A percentile compares a stretch with the other conserved stretches of the same genome.
Conservation (phyloP, 2,329 filamentous ascomycete genomes). For the Colletotrichum truncatum region DNA sequence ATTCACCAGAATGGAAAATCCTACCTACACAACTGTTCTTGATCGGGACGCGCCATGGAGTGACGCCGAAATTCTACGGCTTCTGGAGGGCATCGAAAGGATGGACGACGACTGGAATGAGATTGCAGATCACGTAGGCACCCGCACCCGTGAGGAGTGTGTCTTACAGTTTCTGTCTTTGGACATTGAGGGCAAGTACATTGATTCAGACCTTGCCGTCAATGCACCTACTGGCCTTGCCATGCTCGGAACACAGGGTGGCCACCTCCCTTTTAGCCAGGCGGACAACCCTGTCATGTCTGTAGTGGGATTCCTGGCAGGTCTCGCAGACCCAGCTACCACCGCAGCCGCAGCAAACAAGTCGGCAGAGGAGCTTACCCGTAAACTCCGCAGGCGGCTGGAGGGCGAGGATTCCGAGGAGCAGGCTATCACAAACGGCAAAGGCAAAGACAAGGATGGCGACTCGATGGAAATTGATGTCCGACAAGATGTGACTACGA, state of each 20-base stretch:
- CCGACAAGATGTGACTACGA: slow-evolving; percentile 55
- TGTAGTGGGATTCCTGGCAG: slow-evolving; percentile 92
- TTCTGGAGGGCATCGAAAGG: slow-evolving; percentile 90
- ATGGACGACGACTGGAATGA: slow-evolving; percentile 97
- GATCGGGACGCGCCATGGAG: slow-evolving; percentile 92
- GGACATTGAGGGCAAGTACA: slow-evolving; percentile 96
- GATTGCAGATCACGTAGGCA: slow-evolving; percentile 91
- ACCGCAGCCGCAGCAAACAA: slow-evolving; percentile 91
- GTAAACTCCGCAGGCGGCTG: slow-evolving; percentile 80
- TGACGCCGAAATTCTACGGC: slow-evolving; percentile 86
- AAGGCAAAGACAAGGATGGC: slow-evolving; percentile 65
- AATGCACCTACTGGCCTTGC: slow-evolving; percentile 66
- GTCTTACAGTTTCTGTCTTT: slow-evolving; percentile 96
- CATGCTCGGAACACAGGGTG: slow-evolving; percentile 77
- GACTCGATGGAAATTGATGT: slow-evolving; percentile 74
- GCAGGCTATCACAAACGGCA: slow-evolving; percentile 57
- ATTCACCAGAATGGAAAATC: slow-evolving; percentile 90
- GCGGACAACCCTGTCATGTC: slow-evolving; percentile 97
- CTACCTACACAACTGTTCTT: slow-evolving; percentile 78
- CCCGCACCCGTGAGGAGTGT: slow-evolving; percentile 92
- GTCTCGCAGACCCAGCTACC: slow-evolving; percentile 87
- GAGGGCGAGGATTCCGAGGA: slow-evolving; percentile 59
- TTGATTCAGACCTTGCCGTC: slow-evolving; percentile 74
- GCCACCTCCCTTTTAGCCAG: slow-evolving; percentile 84
- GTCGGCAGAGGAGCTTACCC: slow-evolving; percentile 86